These are phyloP conservation scores for Triticum urartu DNA, from an alignment of 176 grass and related monocot species.

Conservation along the genomic window DNA sequence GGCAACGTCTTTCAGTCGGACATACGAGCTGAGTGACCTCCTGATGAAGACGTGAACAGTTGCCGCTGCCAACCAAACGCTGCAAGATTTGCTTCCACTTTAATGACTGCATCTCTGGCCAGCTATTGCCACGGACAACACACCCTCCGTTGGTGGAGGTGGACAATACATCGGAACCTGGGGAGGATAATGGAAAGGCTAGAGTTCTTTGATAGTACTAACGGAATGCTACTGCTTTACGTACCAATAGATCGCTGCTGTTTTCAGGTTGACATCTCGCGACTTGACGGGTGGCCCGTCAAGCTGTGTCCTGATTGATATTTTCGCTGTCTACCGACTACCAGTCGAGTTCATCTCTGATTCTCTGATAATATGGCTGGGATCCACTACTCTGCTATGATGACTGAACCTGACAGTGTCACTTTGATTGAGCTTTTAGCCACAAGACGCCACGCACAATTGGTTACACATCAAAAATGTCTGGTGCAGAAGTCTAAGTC, in stretches of 20 bases:
- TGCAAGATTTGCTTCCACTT: slow-evolving; percentile 11
- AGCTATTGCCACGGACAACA: neutral
- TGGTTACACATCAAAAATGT: neutral
- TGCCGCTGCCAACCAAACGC: neutral
- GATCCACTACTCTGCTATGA: slow-evolving; percentile 22
- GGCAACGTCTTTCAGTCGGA: neutral
- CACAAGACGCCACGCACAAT: neutral
- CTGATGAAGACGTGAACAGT: neutral
- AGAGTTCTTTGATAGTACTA: neutral
- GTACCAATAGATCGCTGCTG: neutral
- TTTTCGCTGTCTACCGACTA: neutral
- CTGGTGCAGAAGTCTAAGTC: neutral
- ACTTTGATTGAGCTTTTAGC: neutral
- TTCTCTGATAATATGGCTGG: slow-evolving; percentile 4
- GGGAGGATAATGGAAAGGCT: neutral
- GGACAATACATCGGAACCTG: neutral
- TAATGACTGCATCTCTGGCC: neutral
- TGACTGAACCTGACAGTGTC: neutral
- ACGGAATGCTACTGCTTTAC: too few relatives aligned
- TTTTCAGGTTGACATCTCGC: slow-evolving; percentile 9
- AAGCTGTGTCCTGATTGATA: slow-evolving; percentile 2
- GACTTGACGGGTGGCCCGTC: neutral
- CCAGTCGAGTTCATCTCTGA: neutral
- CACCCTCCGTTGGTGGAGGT: slow-evolving; percentile 18
- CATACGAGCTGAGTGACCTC: neutral